phyloP scores from a whole-genome alignment of 257 asterid species.

The Scutellaria galericulata region DNA sequence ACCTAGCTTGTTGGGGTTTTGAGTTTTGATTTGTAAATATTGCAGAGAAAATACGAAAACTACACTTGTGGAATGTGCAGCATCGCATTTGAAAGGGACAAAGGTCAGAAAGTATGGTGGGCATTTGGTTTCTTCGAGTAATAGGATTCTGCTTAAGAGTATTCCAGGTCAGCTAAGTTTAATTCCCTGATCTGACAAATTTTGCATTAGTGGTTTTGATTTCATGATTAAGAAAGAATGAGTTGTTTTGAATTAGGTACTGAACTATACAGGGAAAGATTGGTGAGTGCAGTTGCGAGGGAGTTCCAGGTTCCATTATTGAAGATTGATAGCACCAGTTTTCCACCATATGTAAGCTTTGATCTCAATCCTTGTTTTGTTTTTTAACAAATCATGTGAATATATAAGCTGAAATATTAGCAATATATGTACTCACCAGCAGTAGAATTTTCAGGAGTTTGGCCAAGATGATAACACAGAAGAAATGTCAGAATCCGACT shows the following conservation, averaged over 20 bases:
- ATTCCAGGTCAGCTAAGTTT: too few relatives aligned
- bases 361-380: too few relatives aligned
- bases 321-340: slow-evolving; percentile 70
- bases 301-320: slow-evolving; percentile 74
- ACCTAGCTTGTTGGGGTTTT: too few relatives aligned
- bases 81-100: too few relatives aligned
- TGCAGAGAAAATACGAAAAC: too few relatives aligned
- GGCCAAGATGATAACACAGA: slow-evolving; percentile 67
- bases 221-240: slow-evolving; percentile 16
- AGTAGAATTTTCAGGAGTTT: slow-evolving; percentile 51
- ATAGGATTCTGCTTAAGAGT: too few relatives aligned
- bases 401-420: neutral
- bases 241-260: slow-evolving; percentile 52
- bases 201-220: neutral
- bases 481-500: slow-evolving; percentile 36
- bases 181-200: too few relatives aligned
- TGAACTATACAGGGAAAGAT: slow-evolving; percentile 79
- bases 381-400: neutral
- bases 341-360: slow-evolving; percentile 50
- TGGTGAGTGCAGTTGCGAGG: slow-evolving; percentile 77
- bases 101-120: too few relatives aligned
- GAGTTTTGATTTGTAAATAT: too few relatives aligned
- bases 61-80: too few relatives aligned
- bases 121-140: neutral
- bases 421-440: neutral